Evolutionary conservation across 345 rosid species (phyloP), one percentile per base, ranked within the genome.

Genomic region (Eucalyptus albens): DNA sequence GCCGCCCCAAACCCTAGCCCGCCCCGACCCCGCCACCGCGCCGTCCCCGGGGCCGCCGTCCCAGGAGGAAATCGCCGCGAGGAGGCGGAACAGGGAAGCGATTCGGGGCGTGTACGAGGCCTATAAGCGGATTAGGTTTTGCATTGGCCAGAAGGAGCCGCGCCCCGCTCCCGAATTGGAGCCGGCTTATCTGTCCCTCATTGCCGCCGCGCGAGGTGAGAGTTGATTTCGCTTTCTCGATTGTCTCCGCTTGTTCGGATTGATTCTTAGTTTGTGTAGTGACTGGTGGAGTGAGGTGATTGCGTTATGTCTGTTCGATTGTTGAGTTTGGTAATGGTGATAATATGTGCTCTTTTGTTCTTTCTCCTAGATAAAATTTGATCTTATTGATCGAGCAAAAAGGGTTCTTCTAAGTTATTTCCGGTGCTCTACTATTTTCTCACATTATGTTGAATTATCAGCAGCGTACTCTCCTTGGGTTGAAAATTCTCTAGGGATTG

Each of bases 81-180:
- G 95, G 90, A 91, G 93, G 93, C 93, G 96, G 92, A 97, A 97
- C 90, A 92, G 92, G 93, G 99, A 97, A 55, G 99, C 96, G 94
- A 95, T 98, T 94, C 95, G 94, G 82, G 90, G 91, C 92, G 95
- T 95, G 77, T 97, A 96, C 92, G 99, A 98, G 86, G 92, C 91
- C 69, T 97, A 97, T 90, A 95, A 93, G 94, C 95, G 95, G 86
- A 93, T 97, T 44, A 97, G 95, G 90, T 94, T 92, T 65, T 95
- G 93, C 91, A 89, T 97, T 62, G 90, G 95, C 10, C 95, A 92
- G 86, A 96, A 95, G 90, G 98, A 96, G 90, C 87, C 88, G 13
- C 93, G 96, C 91, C 92, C 88, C 91, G 27, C 89, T 86, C 92
- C 95, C 56, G 95, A 90, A 90, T 93, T 97, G 65, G 98, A 96